Evolutionary conservation across 495 filamentous ascomycete species (phyloP).

Genomic region (Oidiodendron maius): DNA sequence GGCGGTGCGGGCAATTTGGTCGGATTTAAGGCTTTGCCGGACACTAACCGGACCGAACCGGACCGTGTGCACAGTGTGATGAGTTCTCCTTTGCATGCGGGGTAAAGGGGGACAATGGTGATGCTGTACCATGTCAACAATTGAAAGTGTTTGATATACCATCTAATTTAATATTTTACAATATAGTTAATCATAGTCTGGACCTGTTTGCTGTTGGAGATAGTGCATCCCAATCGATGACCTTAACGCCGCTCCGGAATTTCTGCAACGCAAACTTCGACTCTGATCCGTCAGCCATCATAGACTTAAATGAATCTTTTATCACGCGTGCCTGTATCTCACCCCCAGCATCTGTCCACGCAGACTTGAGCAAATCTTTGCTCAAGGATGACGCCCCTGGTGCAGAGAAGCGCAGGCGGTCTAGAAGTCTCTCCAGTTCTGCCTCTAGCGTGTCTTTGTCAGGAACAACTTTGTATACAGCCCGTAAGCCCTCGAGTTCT

Average conservation of each 20-base stretch:
- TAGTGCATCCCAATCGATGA: conserved; percentile 19
- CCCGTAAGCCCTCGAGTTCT: conserved; percentile 9
- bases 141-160: too few relatives aligned
- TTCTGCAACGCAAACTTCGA: conserved; percentile 1
- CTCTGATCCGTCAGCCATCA: conserved; percentile 13
- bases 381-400: conserved; percentile 6
- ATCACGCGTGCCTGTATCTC: conserved; percentile 10
- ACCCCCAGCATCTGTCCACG: conserved; percentile 8
- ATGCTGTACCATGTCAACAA: too few relatives aligned
- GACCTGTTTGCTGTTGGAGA: too few relatives aligned
- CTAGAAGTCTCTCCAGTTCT: neutral
- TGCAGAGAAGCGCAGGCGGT: conserved; percentile 4
- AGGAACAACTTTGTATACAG: neutral
- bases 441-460: neutral
- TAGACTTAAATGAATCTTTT: conserved; percentile 8
- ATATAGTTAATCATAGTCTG: too few relatives aligned
- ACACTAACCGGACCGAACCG: too few relatives aligned
- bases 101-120: too few relatives aligned
- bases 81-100: too few relatives aligned
- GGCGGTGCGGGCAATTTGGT: too few relatives aligned
- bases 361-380: conserved; percentile 13
- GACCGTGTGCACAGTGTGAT: too few relatives aligned
- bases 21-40: too few relatives aligned
- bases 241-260: conserved; percentile 13
- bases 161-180: too few relatives aligned